Percentiles rank a stretch among this genome's conserved stretches.
Evolutionary conservation across 441 rosid species (phyloP).

Genomic region (Populus hybrid): DNA sequence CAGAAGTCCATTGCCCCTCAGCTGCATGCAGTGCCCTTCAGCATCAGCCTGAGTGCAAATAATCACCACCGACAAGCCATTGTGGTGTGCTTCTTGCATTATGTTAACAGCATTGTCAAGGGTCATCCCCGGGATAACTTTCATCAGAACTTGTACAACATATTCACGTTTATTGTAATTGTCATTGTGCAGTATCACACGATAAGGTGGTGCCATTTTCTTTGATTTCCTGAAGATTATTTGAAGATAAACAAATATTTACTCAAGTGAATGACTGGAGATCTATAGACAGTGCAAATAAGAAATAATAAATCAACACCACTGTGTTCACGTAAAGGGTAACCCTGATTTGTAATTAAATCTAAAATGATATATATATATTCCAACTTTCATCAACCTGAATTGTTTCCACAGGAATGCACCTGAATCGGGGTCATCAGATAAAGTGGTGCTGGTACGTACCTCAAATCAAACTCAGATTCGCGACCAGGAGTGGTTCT

Average conservation of each 20-base stretch:
- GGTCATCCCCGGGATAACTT: slow-evolving; percentile 95
- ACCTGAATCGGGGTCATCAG: neutral
- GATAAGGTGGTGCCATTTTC: slow-evolving; percentile 81
- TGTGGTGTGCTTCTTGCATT: slow-evolving; percentile 96
- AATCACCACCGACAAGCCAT: slow-evolving; percentile 83
- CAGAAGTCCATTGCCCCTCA: slow-evolving; percentile 86
- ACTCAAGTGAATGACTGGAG: neutral
- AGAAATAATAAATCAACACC: neutral
- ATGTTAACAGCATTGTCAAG: slow-evolving; percentile 88
- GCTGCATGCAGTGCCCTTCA: slow-evolving; percentile 90
- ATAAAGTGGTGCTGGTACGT: neutral
- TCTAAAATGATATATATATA: neutral
- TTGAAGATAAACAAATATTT: neutral
- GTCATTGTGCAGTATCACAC: slow-evolving; percentile 84
- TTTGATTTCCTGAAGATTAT: slow-evolving; percentile 55
- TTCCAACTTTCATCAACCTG: neutral
- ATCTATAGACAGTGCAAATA: neutral
- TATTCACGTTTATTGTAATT: slow-evolving; percentile 85
- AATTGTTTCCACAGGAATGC: neutral
- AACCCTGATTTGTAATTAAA: no score
- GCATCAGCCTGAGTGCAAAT: slow-evolving; percentile 92
- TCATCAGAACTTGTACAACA: slow-evolving; percentile 93
- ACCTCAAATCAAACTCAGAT: slow-evolving; percentile 90
- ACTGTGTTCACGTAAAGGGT: neutral
- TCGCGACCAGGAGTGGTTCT: slow-evolving; percentile 81